These are phyloP conservation scores for Diaporthe capsici DNA, from an alignment of 2,329 filamentous ascomycete species.

Conservation along the genomic window DNA sequence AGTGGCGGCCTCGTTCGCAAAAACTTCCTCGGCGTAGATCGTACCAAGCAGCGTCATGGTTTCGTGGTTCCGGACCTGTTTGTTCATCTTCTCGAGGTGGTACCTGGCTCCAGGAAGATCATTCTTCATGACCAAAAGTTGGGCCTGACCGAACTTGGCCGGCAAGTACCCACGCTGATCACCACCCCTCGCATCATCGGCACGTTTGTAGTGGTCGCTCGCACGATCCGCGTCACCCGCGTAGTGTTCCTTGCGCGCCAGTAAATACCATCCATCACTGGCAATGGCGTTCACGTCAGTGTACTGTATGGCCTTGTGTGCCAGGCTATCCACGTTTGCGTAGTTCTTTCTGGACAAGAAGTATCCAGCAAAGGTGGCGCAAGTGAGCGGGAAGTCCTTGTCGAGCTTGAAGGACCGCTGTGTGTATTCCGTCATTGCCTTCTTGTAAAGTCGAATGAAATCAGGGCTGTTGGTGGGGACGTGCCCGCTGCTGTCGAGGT, in stretches of 20 bases:
- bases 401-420: slow-evolving; percentile 95
- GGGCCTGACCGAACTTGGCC: slow-evolving; percentile 93
- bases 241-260: slow-evolving; percentile 92
- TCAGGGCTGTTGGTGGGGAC: slow-evolving; percentile 86
- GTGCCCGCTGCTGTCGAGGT: slow-evolving; percentile 87
- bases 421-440: slow-evolving; percentile 94
- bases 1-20: slow-evolving; percentile 79
- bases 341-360: slow-evolving; percentile 88
- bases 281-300: slow-evolving; percentile 97
- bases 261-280: slow-evolving; percentile 96
- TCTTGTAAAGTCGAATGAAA: slow-evolving; percentile 89
- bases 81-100: slow-evolving; percentile 91
- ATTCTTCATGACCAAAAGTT: slow-evolving; percentile 86
- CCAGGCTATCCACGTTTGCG: slow-evolving; percentile 85
- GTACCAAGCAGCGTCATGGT: slow-evolving; percentile 94
- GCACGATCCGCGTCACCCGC: slow-evolving; percentile 81
- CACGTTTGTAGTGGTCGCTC: slow-evolving; percentile 87
- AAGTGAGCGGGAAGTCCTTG: slow-evolving; percentile 90
- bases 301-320: slow-evolving; percentile 93
- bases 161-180: slow-evolving; percentile 92
- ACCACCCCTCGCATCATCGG: slow-evolving; percentile 92
- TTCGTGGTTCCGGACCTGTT: slow-evolving; percentile 82
- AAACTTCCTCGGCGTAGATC: slow-evolving; percentile 94
- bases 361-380: slow-evolving; percentile 90
- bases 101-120: slow-evolving; percentile 95